Evolutionary conservation across 192 early-diverging fungal species (phyloP), one percentile per base, ranked within the genome.

Genomic region (Backusella tuberculispora): DNA sequence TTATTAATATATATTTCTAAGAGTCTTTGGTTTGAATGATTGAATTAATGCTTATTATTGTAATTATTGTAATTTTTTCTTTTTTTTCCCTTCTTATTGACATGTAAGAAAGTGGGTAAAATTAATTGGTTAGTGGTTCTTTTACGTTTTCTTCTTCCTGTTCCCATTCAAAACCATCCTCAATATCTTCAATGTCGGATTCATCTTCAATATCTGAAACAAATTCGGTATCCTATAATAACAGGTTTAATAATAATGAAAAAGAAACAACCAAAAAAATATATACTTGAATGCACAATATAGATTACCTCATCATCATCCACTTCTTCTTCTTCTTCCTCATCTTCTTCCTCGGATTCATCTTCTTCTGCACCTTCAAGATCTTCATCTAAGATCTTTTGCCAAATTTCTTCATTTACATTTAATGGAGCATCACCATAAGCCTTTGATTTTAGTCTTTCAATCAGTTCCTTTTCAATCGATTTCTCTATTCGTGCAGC

Each of bases 341-440:
- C 94, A 37, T 92, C 92, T 53, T 94, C 90, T 15, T 88, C 90
- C 5, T 88, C 90, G 66, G 89, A 86, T 19, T 90, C 87, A 56
- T 92, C 90, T 21, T 92, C 88, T 70, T 92, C 92, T 34, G 84
- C 85, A 69, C 87, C 90, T 5, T 90, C 80, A 50, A 91, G 84
- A 73, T 95, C 91, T 43, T 88, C 85, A 50, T 95, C 93, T 74
- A 99, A 79, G 17, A 96, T 92, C 80, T 94, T 90, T 76, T 87
- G 89, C 92, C 97, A 99, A 19, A 95, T 92, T 42, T 88, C 84
- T 80, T 96, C 91, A 74, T 92, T 91, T 77, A 95, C 95, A 81
- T 99, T 99, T 64, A 99, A 88, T n/a, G 97, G 96, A 44, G 89
- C 93, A 77, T 99, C 97, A 50, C 94, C 97, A 81, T 99, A 99